Percentiles rank a stretch among this genome's conserved stretches.
Evolutionary conservation across 1,284 basidiomycete species (phyloP).

Genomic region (Sporisorium reilianum): DNA sequence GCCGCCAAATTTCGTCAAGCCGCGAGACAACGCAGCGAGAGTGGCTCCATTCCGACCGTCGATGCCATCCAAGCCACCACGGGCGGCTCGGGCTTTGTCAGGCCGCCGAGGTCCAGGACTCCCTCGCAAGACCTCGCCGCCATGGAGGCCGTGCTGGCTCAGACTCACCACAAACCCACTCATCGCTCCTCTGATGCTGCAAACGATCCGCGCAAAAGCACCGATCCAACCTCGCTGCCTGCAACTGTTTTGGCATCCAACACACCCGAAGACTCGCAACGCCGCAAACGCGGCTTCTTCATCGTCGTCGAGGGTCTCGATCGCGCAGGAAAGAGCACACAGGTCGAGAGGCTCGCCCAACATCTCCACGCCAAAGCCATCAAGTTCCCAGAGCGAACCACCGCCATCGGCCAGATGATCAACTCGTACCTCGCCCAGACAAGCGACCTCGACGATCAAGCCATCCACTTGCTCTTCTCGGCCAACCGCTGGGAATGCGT

Average conservation of each 20-base stretch:
- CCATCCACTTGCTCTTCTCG: constrained; percentile 93
- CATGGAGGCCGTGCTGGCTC: constrained; percentile 44
- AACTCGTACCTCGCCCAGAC: constrained; percentile 86
- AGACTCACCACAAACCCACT: constrained; percentile 16
- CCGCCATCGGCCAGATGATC: constrained; percentile 91
- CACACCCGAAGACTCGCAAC: constrained; percentile 7
- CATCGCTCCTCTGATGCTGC: constrained; percentile 7
- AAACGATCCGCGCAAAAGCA: constrained; percentile 32
- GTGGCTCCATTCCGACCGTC: constrained; percentile 27
- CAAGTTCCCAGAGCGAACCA: constrained; percentile 80
- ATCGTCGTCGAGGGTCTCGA: constrained; percentile 69
- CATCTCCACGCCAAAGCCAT: constrained; percentile 52
- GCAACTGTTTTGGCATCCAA: not conserved
- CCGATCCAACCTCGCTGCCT: constrained; percentile 6
- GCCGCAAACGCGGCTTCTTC: constrained; percentile 59
- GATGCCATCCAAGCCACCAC: constrained; percentile 18
- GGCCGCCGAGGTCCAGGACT: constrained; percentile 36
- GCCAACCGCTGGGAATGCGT: constrained; percentile 91
- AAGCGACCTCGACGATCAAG: constrained; percentile 88
- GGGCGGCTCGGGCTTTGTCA: constrained; percentile 20
- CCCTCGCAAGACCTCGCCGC: constrained; percentile 48
- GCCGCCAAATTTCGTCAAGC: constrained; percentile 52
- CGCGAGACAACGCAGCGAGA: constrained; percentile 42
- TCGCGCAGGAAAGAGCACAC: constrained; percentile 67
- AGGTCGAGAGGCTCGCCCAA: constrained; percentile 59